Evolutionary conservation across 441 rosid genomes (phyloP), one percentile per base, ranked within the genome.

Genomic region (Caryocar brasiliense): DNA sequence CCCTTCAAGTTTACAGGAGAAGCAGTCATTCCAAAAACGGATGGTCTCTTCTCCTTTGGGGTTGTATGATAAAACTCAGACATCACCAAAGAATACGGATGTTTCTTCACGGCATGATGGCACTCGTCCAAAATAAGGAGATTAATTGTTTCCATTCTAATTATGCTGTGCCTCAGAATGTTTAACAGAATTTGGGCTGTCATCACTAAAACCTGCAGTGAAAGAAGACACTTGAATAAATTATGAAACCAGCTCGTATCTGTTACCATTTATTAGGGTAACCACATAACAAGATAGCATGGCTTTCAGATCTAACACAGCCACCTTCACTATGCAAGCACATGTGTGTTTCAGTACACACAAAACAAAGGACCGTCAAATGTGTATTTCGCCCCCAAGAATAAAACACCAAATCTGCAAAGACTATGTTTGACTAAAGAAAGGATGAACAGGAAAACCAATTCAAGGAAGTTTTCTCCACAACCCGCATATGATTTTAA

Each of bases 101-200:
- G 99, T 56, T 93, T 93, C 82, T 93, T 93, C 58, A 93, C 99
- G 56, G 99, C 99, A 61, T 93, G 99, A 72, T 93, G 99, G 56
- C 99, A 93, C 64, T 93, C 99, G 23, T 93, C 99, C 62, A 93
- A 65, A 52, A 93, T 89, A 30, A 93, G 86, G 47, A 93, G 99
- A 79, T 89, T 58, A 29, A 93, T 86, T 33, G 78, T 24, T 53
- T 86, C 99, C 97, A 93, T 88, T 78, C 82, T 84, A 29, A 93
- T 78, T 64, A 89, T 89, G 64, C 99, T 93, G 68, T 93, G 99
- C 78, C 99, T 79, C 68, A 93, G 65, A 70, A 93, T 89, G 70
- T 93, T 93, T 75, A 93, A 66, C 24, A 93, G 73, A 70, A 93
- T 93, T 67, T 93, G 99, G 18, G 99, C 99, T 9, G 99, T 93